Evolutionary conservation across 2,329 filamentous ascomycete genomes (phyloP), one percentile per base, ranked within the genome.

Genomic region (Aureobasidium sp.): DNA sequence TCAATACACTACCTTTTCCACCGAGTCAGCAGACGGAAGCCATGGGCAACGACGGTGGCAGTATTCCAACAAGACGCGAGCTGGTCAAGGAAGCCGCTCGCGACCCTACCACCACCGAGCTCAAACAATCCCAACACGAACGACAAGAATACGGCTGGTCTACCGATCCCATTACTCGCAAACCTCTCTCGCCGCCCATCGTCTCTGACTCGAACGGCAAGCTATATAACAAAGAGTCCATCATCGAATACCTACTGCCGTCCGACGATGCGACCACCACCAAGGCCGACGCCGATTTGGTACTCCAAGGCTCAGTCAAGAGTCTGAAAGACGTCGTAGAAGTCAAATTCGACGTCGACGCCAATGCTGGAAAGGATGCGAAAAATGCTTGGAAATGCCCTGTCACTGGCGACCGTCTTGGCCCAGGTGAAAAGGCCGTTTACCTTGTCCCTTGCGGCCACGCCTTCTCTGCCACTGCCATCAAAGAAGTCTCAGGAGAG

Each of bases 31-130:
- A 20, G 17, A 4, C 41, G 39, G n/a, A 10, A 41, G 8, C 24
- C 8, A 97, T 99, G 94, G 94, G 94, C 73, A 99, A 99, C 78
- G 94, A 99, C 74, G 94, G 94, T 69, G 94, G 94, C 66, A 86
- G 90, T 68, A 99, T 99, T 68, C 94, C 94, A 5, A 97, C 89
- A 66, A 90, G 95, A 36, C 89, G 92, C 71, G 95, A 99, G 76
- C 89, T 99, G 50, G 94, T 99, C 74, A 96, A 96, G 77, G 88
- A 93, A 75, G 91, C 92, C 32, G 91, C 92, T 46, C 89, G 90
- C 69, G 83, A 86, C 57, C 89, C 89, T 26, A 95, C 89, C 37
- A 83, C 90, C 32, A 87, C 90, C 51, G 89, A 97, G 78, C 79
- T 96, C 63, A 97, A 97, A 78, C 92, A 94, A 66, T 88, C 89